phyloP scores from a whole-genome alignment of 2,329 filamentous ascomycete genomes.

The Ophiosphaerella herpotricha region DNA sequence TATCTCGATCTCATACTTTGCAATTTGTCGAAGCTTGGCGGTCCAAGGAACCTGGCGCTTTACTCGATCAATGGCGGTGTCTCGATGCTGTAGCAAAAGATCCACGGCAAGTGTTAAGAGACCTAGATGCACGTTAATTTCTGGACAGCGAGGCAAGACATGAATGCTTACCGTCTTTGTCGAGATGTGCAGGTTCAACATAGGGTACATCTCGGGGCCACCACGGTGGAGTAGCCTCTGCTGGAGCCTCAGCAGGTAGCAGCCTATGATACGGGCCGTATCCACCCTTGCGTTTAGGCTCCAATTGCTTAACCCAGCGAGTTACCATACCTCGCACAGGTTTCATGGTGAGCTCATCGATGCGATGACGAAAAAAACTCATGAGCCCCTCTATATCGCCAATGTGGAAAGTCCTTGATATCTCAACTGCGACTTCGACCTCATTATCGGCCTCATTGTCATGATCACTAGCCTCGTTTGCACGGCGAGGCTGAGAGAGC shows the following conservation, averaged over 20 bases:
- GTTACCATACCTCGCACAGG: conserved; percentile 38
- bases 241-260: conserved; percentile 13
- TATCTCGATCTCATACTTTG: conserved; percentile 23
- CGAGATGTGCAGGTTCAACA: conserved; percentile 40
- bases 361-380: conserved; percentile 27
- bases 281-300: conserved; percentile 27
- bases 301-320: conserved; percentile 36
- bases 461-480: conserved; percentile 10
- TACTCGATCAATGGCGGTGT: conserved; percentile 18
- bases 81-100: conserved; percentile 37
- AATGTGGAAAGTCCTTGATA: conserved; percentile 28
- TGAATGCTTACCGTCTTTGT: conserved; percentile 24
- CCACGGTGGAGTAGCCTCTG: conserved; percentile 29
- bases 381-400: conserved; percentile 27
- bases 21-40: conserved; percentile 23
- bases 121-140: conserved; percentile 20
- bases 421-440: conserved; percentile 10
- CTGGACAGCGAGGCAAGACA: too few relatives aligned
- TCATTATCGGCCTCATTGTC: conserved; percentile 7
- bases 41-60: conserved; percentile 34
- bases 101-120: conserved; percentile 33
- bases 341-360: conserved; percentile 40
- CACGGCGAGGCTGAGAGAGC: background rate
- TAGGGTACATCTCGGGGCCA: conserved; percentile 37
- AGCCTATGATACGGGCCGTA: conserved; percentile 35